Evolutionary conservation across 2,329 filamentous ascomycete genomes (phyloP).

Genomic region (Phaeomoniella chlamydospora): DNA sequence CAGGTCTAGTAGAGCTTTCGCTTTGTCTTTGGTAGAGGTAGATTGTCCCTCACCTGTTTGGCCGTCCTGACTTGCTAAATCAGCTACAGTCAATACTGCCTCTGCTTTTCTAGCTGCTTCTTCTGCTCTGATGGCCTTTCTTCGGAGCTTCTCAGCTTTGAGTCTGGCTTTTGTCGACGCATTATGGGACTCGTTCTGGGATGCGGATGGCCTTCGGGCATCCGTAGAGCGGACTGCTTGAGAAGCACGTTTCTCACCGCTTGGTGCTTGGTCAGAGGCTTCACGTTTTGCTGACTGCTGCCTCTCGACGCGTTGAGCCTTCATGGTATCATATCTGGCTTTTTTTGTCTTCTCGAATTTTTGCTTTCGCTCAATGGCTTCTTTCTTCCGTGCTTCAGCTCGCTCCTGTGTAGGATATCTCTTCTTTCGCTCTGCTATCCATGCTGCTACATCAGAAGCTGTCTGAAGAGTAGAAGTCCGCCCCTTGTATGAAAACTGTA

Average conservation of each 20-base stretch:
- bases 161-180: slow-evolving; percentile 20
- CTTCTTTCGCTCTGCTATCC: slow-evolving; percentile 66
- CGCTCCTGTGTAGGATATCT: slow-evolving; percentile 69
- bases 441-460: slow-evolving; percentile 57
- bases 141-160: slow-evolving; percentile 25
- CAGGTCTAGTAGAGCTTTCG: neutral
- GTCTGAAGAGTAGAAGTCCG: slow-evolving; percentile 37
- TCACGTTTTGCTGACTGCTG: slow-evolving; percentile 5
- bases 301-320: slow-evolving; percentile 12
- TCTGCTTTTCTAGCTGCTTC: slow-evolving; percentile 28
- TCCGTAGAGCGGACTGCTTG: neutral
- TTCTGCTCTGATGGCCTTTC: slow-evolving; percentile 52
- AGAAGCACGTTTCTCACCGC: neutral
- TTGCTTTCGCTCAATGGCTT: slow-evolving; percentile 42
- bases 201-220: neutral
- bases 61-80: slow-evolving; percentile 4
- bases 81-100: slow-evolving; percentile 9
- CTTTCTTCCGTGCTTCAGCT: slow-evolving; percentile 26
- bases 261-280: slow-evolving; percentile 1
- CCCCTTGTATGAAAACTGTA: slow-evolving; percentile 43
- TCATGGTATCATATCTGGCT: slow-evolving; percentile 24
- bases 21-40: neutral
- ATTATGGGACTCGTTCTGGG: slow-evolving; percentile 13
- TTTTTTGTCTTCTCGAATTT: slow-evolving; percentile 50
- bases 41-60: slow-evolving; percentile 1